Evolutionary conservation across 768 basidiomycete species (phyloP), one percentile per base, ranked within the genome.

Genomic region (Lentinula sp.): DNA sequence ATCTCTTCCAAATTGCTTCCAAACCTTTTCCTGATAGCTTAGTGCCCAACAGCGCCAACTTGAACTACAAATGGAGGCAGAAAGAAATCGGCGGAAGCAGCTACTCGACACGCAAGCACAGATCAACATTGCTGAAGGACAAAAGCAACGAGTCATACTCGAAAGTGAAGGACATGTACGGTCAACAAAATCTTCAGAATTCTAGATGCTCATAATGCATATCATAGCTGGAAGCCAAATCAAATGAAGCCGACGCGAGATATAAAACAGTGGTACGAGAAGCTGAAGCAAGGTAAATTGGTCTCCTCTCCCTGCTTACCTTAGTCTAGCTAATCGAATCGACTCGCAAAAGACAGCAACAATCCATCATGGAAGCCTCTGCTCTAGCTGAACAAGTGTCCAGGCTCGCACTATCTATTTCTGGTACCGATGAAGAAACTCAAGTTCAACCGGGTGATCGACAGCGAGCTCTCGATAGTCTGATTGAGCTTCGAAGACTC

Each of bases 21-120:
- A 23, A 31, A 18, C 55, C 18, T 5, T 15, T 16, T 11, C 1
- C 6, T 42, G 42, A 4, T 59, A 52, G 15, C 32, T 46, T 32
- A 28, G 31, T 34, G 9, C 21, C 45, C 13, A 37, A 3, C 59
- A 81, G 80, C 75, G 80, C n/a, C 83, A 84, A 77, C 75, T 84
- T 2, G 83, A 84, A 62, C 74, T 84, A 10, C 81, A 84, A 67
- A 83, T 84, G 82, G 81, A 83, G 66, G 83, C 82, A 0, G 83
- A 84, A 63, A 69, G 83, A 35, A 81, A 83, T 62, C 67, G 83
- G 18, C 72, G 83, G 35, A 84, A 84, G 64, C 81, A 84, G 61
- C 73, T 84, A 13, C 71, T 84, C 21, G 82, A 84, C 65, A 84
- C 83, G 0, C 78, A 82, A 64, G 83, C 83, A 0, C 79, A 80